Evolutionary conservation across 768 basidiomycete species (phyloP), one percentile per base, ranked within the genome.

Genomic region (Zangia roseola): DNA sequence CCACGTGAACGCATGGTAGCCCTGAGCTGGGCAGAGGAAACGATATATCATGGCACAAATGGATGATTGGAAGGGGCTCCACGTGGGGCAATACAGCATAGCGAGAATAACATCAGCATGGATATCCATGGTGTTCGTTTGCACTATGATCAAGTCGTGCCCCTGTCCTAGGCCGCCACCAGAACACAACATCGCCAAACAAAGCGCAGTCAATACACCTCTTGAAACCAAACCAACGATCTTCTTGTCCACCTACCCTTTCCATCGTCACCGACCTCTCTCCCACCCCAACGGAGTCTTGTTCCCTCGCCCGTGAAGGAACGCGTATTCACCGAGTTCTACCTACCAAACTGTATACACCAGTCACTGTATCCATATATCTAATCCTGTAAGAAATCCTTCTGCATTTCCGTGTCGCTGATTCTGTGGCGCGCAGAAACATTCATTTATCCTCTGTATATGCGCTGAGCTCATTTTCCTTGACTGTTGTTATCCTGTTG

Each of bases 361-460:
- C 45, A 49, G n/a, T 53, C 59, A 48, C 57, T 68, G 68, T 68
- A 70, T 56, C 55, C 58, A 47, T 68, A 47, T 68, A 68, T 57
- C 53, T 67, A 57, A 60, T 65, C 66, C 54, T 70, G 67, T 68
- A 64, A 68, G 67, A 59, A 20, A 41, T 40, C 52, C 45, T 50
- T 38, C 39, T 36, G 33, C 56, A 52, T 44, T 49, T 49, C 37
- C 28, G 44, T 56, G 50, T 60, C 49, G 49, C 69, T 68, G 62
- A 68, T 65, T 51, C 52, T 54, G 66, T 64, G 61, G 60, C 47
- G 61, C 55, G 24, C 56, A 57, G 56, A 53, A 45, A 43, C 44
- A 4, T 17, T 19, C 37, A n/a, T 37, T 34, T 37, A 28, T 34
- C 30, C 24, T 13, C 46, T 53, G 46, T 63, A 43, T 53, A 53